These are phyloP conservation scores for Limonium bicolor DNA, from an alignment of 148 eudicot genomes.

Conservation along the genomic window DNA sequence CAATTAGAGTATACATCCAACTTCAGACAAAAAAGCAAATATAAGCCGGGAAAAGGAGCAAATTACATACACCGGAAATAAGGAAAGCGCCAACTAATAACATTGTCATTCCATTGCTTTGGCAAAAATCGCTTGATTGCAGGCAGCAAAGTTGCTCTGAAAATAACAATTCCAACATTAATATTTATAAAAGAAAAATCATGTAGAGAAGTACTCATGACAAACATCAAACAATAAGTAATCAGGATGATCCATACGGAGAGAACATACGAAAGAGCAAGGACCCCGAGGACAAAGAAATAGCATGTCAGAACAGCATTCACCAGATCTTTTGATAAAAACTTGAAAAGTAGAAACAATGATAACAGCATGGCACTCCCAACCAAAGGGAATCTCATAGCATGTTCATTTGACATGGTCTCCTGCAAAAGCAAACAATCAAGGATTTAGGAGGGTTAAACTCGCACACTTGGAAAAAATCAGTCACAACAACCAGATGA, in stretches of 20 bases:
- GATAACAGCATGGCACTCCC: constrained; percentile 96
- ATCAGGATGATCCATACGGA: constrained; percentile 9
- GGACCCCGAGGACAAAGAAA: constrained; percentile 84
- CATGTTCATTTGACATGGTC: constrained; percentile 96
- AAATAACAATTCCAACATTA: constrained; percentile 3
- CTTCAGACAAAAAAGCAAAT: too few relatives aligned
- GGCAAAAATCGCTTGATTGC: constrained; percentile 73
- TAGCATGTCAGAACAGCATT: constrained; percentile 87
- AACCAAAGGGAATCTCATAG: constrained; percentile 93
- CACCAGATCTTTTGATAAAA: constrained; percentile 88
- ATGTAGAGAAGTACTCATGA: background rate
- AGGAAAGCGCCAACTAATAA: constrained; percentile 72
- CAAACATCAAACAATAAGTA: constrained; percentile 1
- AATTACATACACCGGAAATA: constrained; percentile 47
- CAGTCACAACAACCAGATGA: too few relatives aligned
- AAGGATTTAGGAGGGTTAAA: too few relatives aligned
- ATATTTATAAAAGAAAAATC: background rate
- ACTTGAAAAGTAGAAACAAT: constrained; percentile 84
- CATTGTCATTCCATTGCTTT: constrained; percentile 63
- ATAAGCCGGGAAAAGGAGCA: too few relatives aligned
- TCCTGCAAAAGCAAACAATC: constrained; percentile 39
- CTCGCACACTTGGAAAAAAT: background rate
- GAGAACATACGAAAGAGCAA: constrained; percentile 79
- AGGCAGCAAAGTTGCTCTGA: constrained; percentile 86
- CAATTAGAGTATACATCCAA: too few relatives aligned